Conservation (phyloP, 2,329 filamentous ascomycete species). For the Botryotinia convoluta region DNA sequence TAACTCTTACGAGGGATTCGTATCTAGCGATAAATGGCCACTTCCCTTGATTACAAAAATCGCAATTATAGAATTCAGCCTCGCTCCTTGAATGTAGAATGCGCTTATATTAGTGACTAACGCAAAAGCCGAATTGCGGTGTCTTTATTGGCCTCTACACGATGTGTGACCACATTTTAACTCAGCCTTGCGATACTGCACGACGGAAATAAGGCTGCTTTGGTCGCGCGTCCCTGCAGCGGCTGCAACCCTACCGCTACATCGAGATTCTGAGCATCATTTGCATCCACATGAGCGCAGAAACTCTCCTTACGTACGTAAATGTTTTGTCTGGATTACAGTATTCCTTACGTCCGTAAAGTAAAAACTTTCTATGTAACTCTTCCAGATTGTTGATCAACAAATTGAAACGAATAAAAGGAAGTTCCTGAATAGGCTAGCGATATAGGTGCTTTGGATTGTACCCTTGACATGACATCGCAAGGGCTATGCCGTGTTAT, state of each 20-base stretch:
- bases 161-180: background rate
- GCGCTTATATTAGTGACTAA: background rate
- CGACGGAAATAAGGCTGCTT: background rate
- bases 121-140: background rate
- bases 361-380: too few relatives aligned
- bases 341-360: background rate
- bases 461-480: background rate
- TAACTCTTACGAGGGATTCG: background rate
- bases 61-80: conserved; percentile 13
- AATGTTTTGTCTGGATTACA: background rate
- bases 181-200: background rate
- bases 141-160: background rate
- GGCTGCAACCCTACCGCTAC: conserved; percentile 1
- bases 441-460: background rate
- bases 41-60: background rate
- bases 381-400: background rate
- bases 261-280: background rate
- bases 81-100: background rate
- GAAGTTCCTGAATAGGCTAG: background rate
- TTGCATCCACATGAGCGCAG: background rate
- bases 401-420: background rate
- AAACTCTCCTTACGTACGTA: background rate
- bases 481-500: background rate
- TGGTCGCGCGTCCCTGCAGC: background rate
- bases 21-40: background rate